Conservation (phyloP, 1,139 yeast species). For the Geotrichum klebahnii region DNA sequence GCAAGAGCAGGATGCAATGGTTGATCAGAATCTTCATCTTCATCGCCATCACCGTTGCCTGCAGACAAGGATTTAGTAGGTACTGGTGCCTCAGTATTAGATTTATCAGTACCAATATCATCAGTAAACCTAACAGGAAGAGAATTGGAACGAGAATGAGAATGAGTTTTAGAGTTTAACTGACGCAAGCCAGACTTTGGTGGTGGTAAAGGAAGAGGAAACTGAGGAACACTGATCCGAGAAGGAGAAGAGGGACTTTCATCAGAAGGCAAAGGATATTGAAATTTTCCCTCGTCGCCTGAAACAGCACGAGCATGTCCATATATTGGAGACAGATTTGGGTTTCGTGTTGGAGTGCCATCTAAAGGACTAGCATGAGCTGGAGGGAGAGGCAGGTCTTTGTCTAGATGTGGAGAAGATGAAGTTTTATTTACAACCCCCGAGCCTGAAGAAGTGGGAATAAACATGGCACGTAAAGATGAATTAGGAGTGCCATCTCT, state of each 20-base stretch:
- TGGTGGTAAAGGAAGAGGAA: conserved; percentile 25
- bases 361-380: conserved; percentile 5
- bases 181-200: conserved; percentile 24
- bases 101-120: conserved; percentile 20
- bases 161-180: conserved; percentile 14
- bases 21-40: neutral
- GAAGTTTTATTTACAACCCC: conserved; percentile 2
- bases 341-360: neutral
- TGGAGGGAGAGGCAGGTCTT: conserved; percentile 23
- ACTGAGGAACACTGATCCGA: conserved; percentile 21
- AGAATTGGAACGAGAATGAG: neutral
- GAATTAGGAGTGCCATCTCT: neutral
- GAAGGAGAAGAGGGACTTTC: no score
- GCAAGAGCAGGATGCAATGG: neutral
- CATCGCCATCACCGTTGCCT: neutral
- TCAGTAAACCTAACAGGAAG: conserved; percentile 11
- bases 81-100: conserved; percentile 5
- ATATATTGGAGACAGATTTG: neutral
- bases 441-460: neutral
- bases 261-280: conserved; percentile 11
- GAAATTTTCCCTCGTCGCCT: no score
- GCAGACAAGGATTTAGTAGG: neutral
- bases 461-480: neutral
- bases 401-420: conserved; percentile 14
- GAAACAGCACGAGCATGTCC: neutral